These are phyloP conservation scores for Citrullus mucosospermus DNA, from an alignment of 306 rosid genomes.

Conservation along the genomic window DNA sequence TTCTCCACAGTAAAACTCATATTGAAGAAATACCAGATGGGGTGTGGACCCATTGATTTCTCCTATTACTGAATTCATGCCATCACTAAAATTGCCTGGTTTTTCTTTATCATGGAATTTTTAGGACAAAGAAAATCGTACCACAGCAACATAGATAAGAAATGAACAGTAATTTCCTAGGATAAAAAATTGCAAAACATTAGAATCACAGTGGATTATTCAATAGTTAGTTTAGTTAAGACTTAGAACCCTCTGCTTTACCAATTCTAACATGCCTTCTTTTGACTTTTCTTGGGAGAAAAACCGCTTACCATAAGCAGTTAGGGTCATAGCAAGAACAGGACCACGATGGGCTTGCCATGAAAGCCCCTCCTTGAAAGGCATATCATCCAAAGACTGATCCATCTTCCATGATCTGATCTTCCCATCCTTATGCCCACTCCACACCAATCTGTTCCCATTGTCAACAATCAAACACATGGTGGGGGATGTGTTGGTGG, in stretches of 20 bases:
- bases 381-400: slow-evolving; percentile 40
- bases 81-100: not conserved
- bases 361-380: slow-evolving; percentile 94
- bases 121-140: not conserved
- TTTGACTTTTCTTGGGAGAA: not conserved
- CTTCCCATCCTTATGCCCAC: slow-evolving; percentile 95
- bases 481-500: slow-evolving; percentile 61
- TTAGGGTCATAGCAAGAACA: slow-evolving; percentile 60
- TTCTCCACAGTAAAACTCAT: not conserved
- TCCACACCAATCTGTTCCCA: slow-evolving; percentile 62
- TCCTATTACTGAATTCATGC: not conserved
- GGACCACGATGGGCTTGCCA: slow-evolving; percentile 96
- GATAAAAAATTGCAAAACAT: not conserved
- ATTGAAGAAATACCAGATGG: not conserved
- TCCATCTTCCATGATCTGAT: slow-evolving; percentile 85
- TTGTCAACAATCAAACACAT: slow-evolving; percentile 50
- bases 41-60: not conserved
- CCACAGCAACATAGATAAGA: not conserved
- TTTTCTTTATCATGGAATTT: not conserved
- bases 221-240: not conserved
- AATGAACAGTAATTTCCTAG: not conserved
- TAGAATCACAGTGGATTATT: not conserved
- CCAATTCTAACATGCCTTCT: not conserved
- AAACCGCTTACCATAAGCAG: slow-evolving; percentile 36
- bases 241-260: not conserved